Base-by-base conservation (phyloP, 2,329 filamentous ascomycete species). In the Penicillium sumatraense region DNA sequence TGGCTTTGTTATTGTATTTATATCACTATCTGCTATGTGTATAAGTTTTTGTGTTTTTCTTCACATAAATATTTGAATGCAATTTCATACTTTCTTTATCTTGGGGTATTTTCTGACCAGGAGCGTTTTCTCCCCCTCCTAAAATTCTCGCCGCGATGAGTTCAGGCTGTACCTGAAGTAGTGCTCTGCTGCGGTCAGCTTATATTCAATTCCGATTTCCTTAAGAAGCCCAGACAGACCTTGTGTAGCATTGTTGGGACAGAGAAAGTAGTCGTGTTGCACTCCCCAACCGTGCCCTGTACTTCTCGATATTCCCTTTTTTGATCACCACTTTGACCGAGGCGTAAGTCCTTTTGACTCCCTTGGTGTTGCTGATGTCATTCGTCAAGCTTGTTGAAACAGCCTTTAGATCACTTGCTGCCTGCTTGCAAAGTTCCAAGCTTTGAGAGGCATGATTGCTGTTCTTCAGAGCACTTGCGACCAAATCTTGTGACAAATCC, bases 241-340 rank as follows among this genome's bases (percentile, higher is more conserved):
- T 48, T 48, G 45, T 33, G 36, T 48, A 48, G 45, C 45, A 48
- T 24, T 48, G 45, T 21, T 36, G 45, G 9, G 45, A 48, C 3
- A 48, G 8, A 13, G 29, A 48, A 23, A 48, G 29, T 33, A 48
- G n/a, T 5, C 29, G 45, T 2, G n/a, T 36, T 13, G 45, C 26
- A 16, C 10, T 48, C 4, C 9, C 11, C 20, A 40, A 18, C 14
- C 36, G 9, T 21, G 36, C 14, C 10, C 16, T 7, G 14, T 40
- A 40, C 16, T 5, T 40, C 10, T 40, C 36, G 8, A 40, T 13
- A 13, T 13, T 40, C 16, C 36, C 18, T 13, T 23, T 20, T 10
- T 40, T 20, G 5, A 40, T 40, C 16, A 40, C 36, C 20, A 40
- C 20, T 20, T 23, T 40, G 2, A 23, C 9, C 9, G 36, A 20